phyloP scores from a whole-genome alignment of 2,329 filamentous ascomycete species.

The Penicillium sp. region DNA sequence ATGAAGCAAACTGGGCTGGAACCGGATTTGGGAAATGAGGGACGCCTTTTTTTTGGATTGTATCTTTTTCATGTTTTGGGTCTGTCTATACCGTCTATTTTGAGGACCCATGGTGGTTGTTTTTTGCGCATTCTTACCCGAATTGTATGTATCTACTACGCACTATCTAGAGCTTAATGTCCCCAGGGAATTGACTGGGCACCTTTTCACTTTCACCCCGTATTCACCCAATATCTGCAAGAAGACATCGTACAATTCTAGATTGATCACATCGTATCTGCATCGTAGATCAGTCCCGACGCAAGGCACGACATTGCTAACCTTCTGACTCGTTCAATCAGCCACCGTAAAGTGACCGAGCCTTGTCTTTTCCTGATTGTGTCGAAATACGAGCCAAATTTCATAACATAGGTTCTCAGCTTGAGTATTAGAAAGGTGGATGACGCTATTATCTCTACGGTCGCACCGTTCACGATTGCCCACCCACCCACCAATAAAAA shows the following conservation, averaged over 20 bases:
- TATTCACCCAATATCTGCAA: neutral
- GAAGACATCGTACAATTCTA: neutral
- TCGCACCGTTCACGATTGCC: too few species aligned
- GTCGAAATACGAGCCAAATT: neutral
- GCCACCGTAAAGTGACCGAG: too few species aligned
- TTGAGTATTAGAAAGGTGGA: too few species aligned
- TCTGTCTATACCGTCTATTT: neutral
- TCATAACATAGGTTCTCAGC: too few species aligned
- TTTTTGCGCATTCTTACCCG: neutral
- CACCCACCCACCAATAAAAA: too few species aligned
- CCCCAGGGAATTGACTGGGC: neutral
- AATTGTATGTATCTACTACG: neutral
- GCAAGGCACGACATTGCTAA: neutral
- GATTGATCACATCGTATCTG: neutral
- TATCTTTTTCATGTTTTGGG: slow-evolving; percentile 7
- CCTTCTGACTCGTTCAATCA: neutral
- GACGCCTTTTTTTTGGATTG: slow-evolving; percentile 8
- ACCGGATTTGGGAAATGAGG: slow-evolving; percentile 17
- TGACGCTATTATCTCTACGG: too few species aligned
- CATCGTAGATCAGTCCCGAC: neutral
- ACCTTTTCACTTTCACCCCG: neutral
- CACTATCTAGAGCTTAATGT: neutral
- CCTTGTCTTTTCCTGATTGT: too few species aligned
- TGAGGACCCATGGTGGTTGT: neutral
- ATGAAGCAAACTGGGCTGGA: slow-evolving; percentile 26